A percentile compares a stretch with the other conserved stretches of the same genome.
Conservation (phyloP, 1,284 basidiomycete species). For the Gomphus bonarii region DNA sequence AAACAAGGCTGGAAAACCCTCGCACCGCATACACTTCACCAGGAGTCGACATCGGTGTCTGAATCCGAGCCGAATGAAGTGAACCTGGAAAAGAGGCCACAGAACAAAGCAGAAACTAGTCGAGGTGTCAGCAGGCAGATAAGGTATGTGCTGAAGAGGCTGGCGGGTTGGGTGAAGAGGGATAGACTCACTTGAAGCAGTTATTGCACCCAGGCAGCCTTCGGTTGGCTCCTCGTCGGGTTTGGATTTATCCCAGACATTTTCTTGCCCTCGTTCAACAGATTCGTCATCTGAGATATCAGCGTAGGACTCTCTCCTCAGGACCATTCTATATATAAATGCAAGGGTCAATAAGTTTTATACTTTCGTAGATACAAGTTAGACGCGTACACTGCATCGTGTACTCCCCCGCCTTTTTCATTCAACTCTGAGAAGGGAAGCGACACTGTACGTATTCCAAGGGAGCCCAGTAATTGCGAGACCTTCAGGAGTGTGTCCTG, state of each 20-base stretch:
- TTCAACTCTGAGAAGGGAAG: not conserved
- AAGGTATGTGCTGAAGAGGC: not conserved
- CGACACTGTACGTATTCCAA: not conserved
- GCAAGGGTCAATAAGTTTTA: not conserved
- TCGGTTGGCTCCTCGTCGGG: not conserved
- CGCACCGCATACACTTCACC: too few species aligned
- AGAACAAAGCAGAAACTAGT: not conserved
- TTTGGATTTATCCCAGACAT: not conserved
- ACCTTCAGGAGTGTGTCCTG: not conserved
- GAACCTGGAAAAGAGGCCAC: not conserved
- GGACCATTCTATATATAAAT: not conserved
- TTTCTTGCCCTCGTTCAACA: not conserved
- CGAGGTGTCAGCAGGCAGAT: not conserved
- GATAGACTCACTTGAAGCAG: not conserved
- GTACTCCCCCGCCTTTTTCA: not conserved
- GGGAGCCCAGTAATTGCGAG: not conserved
- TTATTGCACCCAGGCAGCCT: not conserved
- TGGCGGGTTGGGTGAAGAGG: not conserved
- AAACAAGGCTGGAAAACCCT: not conserved
- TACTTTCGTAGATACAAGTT: not conserved
- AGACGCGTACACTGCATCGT: conserved; percentile 1
- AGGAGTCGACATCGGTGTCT: not conserved
- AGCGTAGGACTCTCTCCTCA: not conserved
- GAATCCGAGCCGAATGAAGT: not conserved
- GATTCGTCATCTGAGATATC: not conserved